These are phyloP conservation scores for Skeletonema menzelii DNA, from an alignment of 108 stramenopile genomes.

Conservation along the genomic window DNA sequence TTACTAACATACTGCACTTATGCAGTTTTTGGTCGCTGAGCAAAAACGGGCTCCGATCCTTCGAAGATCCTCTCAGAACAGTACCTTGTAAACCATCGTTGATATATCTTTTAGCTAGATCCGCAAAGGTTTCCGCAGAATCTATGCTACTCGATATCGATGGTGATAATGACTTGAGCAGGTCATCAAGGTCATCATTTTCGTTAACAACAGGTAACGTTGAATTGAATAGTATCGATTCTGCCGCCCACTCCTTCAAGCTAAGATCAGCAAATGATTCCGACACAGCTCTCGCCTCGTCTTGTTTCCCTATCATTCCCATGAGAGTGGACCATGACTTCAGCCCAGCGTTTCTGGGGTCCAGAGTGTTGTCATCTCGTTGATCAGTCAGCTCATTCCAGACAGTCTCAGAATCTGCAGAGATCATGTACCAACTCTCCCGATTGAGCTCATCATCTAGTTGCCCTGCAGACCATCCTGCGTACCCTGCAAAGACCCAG, in stretches of 20 bases:
- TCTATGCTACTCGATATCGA: conserved; percentile 3
- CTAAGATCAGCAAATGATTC: conserved; percentile 55
- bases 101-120: conserved; percentile 6
- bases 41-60: conserved; percentile 12
- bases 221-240: conserved; percentile 16
- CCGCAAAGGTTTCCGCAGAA: conserved; percentile 5
- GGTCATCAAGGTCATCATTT: neutral
- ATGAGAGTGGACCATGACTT: conserved; percentile 53
- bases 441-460: conserved; percentile 51
- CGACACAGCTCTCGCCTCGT: conserved; percentile 4
- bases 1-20: conserved; percentile 14
- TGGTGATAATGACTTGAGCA: neutral
- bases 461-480: conserved; percentile 59
- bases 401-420: conserved; percentile 38
- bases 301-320: conserved; percentile 27
- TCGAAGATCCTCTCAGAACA: conserved; percentile 9
- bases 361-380: conserved; percentile 19
- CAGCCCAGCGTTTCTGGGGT: conserved; percentile 53
- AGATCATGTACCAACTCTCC: conserved; percentile 55
- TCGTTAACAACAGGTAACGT: neutral
- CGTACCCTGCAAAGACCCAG: conserved; percentile 55
- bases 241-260: conserved; percentile 62
- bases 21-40: conserved; percentile 13
- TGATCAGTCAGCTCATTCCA: conserved; percentile 28
- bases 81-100: conserved; percentile 13